A percentile compares a stretch with the other conserved stretches of the same genome.
Evolutionary conservation across 2,329 filamentous ascomycete species (phyloP).

Genomic region (Paraconiothyrium brasiliense): DNA sequence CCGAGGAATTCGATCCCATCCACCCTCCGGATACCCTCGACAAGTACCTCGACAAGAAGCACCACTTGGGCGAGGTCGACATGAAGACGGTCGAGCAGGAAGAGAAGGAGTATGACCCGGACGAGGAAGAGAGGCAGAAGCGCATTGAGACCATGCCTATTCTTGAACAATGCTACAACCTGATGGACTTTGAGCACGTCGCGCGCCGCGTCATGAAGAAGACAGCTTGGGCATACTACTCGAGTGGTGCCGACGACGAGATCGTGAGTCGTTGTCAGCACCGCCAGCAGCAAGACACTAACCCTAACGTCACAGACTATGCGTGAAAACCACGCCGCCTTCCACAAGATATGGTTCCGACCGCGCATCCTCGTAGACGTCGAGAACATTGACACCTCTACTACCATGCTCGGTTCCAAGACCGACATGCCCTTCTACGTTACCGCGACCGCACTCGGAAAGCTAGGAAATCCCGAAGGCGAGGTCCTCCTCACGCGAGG

Average conservation of each 20-base stretch:
- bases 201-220: conserved; percentile 93
- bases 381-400: conserved; percentile 83
- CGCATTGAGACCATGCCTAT: conserved; percentile 61
- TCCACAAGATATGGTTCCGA: conserved; percentile 97
- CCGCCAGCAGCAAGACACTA: not conserved
- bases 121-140: conserved; percentile 78
- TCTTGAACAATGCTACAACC: conserved; percentile 57
- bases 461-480: conserved; percentile 91
- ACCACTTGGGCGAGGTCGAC: conserved; percentile 52
- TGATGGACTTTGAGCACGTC: conserved; percentile 88
- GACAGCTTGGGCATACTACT: conserved; percentile 97
- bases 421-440: conserved; percentile 92
- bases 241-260: conserved; percentile 88
- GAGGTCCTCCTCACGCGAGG: conserved; percentile 90
- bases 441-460: conserved; percentile 93
- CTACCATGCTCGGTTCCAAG: conserved; percentile 92
- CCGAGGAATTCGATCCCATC: conserved; percentile 63
- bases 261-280: conserved; percentile 66
- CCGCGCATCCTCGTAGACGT: conserved; percentile 90
- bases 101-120: conserved; percentile 59
- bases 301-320: conserved; percentile 70
- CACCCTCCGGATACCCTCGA: conserved; percentile 58
- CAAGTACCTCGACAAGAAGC: conserved; percentile 54
- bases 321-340: conserved; percentile 94
- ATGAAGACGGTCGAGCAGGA: conserved; percentile 48